Conservation (phyloP, 345 rosid species). For the Dimocarpus longan region DNA sequence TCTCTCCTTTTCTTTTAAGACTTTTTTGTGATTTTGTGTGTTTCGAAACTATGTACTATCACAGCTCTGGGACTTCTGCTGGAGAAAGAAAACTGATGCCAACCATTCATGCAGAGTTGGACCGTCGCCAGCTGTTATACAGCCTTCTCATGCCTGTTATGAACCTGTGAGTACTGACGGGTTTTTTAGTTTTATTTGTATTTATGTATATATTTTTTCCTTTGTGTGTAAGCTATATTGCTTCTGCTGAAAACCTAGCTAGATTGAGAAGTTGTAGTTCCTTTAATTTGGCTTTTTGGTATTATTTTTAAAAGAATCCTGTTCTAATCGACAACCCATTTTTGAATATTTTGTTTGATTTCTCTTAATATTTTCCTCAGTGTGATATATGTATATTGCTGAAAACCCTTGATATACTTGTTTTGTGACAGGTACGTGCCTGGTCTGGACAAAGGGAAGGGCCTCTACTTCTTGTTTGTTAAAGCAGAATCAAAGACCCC, state of each 20-base stretch:
- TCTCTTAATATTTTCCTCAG: background rate
- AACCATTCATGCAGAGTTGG: constrained; percentile 76
- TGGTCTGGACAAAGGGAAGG: constrained; percentile 87
- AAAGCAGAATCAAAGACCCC: constrained; percentile 85
- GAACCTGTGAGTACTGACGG: constrained; percentile 62
- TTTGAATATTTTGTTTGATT: background rate
- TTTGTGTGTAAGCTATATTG: background rate
- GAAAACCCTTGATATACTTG: constrained; percentile 8
- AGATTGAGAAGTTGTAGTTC: background rate
- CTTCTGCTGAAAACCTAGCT: background rate
- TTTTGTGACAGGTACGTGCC: constrained; percentile 61
- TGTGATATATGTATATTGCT: background rate
- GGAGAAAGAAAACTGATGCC: constrained; percentile 98
- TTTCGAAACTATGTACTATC: background rate
- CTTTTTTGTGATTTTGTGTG: background rate
- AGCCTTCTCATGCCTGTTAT: constrained; percentile 93
- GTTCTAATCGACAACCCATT: background rate
- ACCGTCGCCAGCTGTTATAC: constrained; percentile 70
- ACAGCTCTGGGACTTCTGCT: constrained; percentile 94
- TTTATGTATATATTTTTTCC: background rate
- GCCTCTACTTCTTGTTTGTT: constrained; percentile 74
- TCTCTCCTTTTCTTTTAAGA: background rate
- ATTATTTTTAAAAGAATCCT: background rate
- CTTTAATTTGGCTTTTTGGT: background rate
- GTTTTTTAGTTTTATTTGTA: background rate